Evolutionary conservation across 2,329 filamentous ascomycete genomes (phyloP), one percentile per base, ranked within the genome.

Genomic region (Colletotrichum endophyticum): DNA sequence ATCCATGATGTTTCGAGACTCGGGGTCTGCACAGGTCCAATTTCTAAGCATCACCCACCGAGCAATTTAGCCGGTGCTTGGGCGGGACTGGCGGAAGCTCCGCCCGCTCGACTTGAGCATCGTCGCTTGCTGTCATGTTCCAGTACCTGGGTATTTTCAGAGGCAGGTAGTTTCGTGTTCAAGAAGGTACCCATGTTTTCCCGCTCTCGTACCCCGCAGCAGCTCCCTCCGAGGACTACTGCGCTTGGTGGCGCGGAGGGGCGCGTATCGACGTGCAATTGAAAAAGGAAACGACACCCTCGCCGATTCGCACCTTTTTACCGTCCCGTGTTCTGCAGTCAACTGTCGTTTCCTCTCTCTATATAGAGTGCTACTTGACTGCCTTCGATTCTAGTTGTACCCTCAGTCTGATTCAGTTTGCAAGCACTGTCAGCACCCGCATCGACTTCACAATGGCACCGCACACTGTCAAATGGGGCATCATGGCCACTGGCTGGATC

Each of bases 401-500:
- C 59, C 11, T 19, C 34, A 62, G 27, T 9, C 25, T 22, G 11
- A 39, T 39, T 27, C 16, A 13, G 61, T 44, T 62, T 30, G 19
- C 39, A 30, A 53, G 28, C 44, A 12, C 49, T 77, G 72, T 59
- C 59, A 79, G 44, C 44, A 53, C 44, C n/a, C n/a, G 44, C 11
- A 53, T 53, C 44, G n/a, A 53, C 68, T 49, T 77, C 81, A 82
- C 77, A 13, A 88, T 88, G 87, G 82, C 88, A 81, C 87, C 90
- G 6, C 88, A 86, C 79, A 89, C 87, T 61, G 75, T 91, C 72
- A 88, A 86, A 85, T 92, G 91, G 91, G 91, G 91, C 79, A 92
- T 92, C 82, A 85, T 92, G 85, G 91, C 91, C 82, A 92, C 91
- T 2, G 91, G 90, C 70, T 86, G 89, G 79, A 92, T 92, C 80